Conservation (phyloP, 2,329 filamentous ascomycete genomes). For the Epichloe brachyelytri region DNA sequence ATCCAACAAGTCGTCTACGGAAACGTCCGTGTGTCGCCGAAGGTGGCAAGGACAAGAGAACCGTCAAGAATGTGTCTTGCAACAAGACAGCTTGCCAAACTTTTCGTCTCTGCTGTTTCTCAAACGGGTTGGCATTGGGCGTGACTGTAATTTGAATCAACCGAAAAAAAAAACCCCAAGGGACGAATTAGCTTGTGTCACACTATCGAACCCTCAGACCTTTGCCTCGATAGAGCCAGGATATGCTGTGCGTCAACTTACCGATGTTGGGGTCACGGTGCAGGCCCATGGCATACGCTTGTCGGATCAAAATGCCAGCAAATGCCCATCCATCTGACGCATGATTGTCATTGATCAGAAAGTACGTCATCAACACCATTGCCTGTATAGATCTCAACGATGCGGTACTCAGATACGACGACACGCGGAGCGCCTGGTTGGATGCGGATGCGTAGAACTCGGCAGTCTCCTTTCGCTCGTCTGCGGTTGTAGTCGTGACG, state of each 20-base stretch:
- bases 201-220: no score
- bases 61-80: constrained; percentile 71
- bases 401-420: constrained; percentile 63
- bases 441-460: constrained; percentile 73
- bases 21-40: constrained; percentile 70
- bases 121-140: constrained; percentile 52
- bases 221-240: not conserved
- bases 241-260: constrained; percentile 14
- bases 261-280: constrained; percentile 68
- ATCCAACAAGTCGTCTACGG: constrained; percentile 58
- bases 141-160: constrained; percentile 28
- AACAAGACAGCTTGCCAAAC: constrained; percentile 72
- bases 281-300: constrained; percentile 70
- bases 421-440: constrained; percentile 63
- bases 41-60: constrained; percentile 64
- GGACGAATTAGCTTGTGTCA: not conserved
- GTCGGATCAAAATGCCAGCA: constrained; percentile 62
- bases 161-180: not conserved
- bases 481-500: constrained; percentile 43
- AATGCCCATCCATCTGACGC: constrained; percentile 75
- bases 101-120: constrained; percentile 68
- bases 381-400: constrained; percentile 62
- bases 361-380: constrained; percentile 71
- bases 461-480: constrained; percentile 59
- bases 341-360: constrained; percentile 77